Evolutionary conservation across 768 basidiomycete species (phyloP), one percentile per base, ranked within the genome.

Genomic region (Boletus pseudo-olivaceus): DNA sequence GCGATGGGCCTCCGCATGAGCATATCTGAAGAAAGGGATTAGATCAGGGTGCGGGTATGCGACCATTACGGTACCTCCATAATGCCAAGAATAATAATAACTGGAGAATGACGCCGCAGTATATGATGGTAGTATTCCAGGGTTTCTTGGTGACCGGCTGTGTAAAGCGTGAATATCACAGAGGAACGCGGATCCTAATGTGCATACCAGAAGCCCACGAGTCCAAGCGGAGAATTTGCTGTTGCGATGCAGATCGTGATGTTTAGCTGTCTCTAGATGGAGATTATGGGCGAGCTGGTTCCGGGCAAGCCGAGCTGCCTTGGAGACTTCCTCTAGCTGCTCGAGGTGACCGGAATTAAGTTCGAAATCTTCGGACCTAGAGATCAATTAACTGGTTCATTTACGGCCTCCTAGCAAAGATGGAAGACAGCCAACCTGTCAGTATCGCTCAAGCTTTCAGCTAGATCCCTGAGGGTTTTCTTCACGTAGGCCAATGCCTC

Each of bases 401-500:
- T 56, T 51, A 49, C 37, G 37, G 39, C 23, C 14, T 55, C 34
- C 46, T 39, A 40, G 49, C 26, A 53, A 48, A 20, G 50, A 19
- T 32, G 49, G 23, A 32, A 46, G 55, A 39, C 41, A 38, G 54
- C 32, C 43, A 62, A 87, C 88, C 75, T 74, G 63, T 88, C 84
- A 39, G 79, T 71, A 29, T 82, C 84, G 38, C 77, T 77, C 57
- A 89, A 65, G 46, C 76, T 82, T 33, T 79, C 73, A 32, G 72
- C 77, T 61, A 90, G 72, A 49, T 83, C 80, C 45, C 74, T 74
- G 10, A 90, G 75, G 7, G 83, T 81, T 62, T 76, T 74, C 52
- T 80, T 78, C 62, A 91, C 79, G 48, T 76, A 82, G 34, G 71
- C 68, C 41, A 91, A 63, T 38, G 83, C 78, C 55, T 87, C 81